A percentile compares a stretch with the other conserved stretches of the same genome.
Evolutionary conservation across 768 basidiomycete genomes (phyloP).

Genomic region (Rhodosporidiobolus sp.): DNA sequence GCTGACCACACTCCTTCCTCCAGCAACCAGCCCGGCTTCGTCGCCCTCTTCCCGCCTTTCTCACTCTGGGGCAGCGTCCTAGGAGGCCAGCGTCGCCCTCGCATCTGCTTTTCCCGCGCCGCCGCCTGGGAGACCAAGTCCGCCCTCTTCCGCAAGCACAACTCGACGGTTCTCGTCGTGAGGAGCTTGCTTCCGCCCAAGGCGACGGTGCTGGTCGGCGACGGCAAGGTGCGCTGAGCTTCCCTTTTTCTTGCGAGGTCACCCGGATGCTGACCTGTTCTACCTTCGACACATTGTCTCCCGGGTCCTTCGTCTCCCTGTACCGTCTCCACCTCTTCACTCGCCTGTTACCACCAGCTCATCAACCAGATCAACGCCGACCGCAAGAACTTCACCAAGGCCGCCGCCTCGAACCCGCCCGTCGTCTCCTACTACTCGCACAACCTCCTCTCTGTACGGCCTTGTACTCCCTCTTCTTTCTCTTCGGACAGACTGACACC

Average conservation of each 20-base stretch:
- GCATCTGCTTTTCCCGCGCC: background rate
- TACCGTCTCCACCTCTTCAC: background rate
- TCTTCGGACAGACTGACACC: too few relatives aligned
- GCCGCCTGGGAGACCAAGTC: background rate
- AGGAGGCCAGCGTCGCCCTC: background rate
- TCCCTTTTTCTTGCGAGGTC: background rate
- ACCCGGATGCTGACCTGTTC: too few relatives aligned
- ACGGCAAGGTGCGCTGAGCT: background rate
- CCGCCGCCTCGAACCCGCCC: background rate
- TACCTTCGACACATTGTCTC: too few relatives aligned
- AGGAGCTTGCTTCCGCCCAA: constrained; percentile 13
- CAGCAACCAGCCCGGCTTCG: constrained; percentile 22
- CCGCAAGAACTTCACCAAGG: constrained; percentile 3
- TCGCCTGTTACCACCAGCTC: background rate
- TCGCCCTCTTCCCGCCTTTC: constrained; percentile 10
- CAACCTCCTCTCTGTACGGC: constrained; percentile 59
- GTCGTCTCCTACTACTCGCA: constrained; percentile 57
- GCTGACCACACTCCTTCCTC: too few relatives aligned
- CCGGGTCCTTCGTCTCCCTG: too few relatives aligned
- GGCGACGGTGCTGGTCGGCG: constrained; percentile 1
- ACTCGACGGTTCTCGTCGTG: constrained; percentile 17
- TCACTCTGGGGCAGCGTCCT: background rate
- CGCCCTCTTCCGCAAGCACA: constrained; percentile 6
- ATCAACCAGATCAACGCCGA: constrained; percentile 18
- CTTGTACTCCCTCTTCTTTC: too few relatives aligned